Evolutionary conservation across 371 early-diverging fungal species (phyloP).

Genomic region (Mucor piriformis): DNA sequence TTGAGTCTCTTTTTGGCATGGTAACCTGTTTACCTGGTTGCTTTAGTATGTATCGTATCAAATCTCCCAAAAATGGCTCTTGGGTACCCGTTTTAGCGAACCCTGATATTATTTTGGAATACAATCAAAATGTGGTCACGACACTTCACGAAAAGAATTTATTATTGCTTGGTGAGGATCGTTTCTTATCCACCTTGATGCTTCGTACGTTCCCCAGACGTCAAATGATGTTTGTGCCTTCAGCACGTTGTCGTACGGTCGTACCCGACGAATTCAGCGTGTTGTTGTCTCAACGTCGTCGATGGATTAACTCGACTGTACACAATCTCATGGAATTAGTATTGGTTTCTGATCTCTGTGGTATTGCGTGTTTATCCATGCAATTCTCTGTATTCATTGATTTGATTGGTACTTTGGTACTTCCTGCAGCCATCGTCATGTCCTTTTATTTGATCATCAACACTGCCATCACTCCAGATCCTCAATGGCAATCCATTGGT

Average conservation of each 20-base stretch:
- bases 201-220: conserved; percentile 90
- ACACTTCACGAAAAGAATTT: conserved; percentile 97
- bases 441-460: conserved; percentile 56
- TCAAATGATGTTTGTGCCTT: conserved; percentile 92
- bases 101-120: conserved; percentile 87
- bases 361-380: conserved; percentile 89
- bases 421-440: conserved; percentile 83
- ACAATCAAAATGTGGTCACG: conserved; percentile 89
- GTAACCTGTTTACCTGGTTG: conserved; percentile 98
- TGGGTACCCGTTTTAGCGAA: conserved; percentile 88
- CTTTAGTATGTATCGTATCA: conserved; percentile 90
- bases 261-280: conserved; percentile 84
- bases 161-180: conserved; percentile 94
- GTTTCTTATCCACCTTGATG: conserved; percentile 94
- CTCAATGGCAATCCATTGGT: conserved; percentile 68
- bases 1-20: conserved; percentile 95
- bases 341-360: conserved; percentile 83
- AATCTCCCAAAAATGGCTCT: conserved; percentile 76
- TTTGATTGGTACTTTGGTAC: conserved; percentile 79
- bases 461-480: conserved; percentile 50
- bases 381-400: conserved; percentile 86
- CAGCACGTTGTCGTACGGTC: conserved; percentile 82
- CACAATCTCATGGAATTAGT: conserved; percentile 92
- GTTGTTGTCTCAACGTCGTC: conserved; percentile 83
- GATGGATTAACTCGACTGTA: conserved; percentile 95